Conservation (phyloP, 1,284 basidiomycete genomes). For the Cystobasidium sp. region DNA sequence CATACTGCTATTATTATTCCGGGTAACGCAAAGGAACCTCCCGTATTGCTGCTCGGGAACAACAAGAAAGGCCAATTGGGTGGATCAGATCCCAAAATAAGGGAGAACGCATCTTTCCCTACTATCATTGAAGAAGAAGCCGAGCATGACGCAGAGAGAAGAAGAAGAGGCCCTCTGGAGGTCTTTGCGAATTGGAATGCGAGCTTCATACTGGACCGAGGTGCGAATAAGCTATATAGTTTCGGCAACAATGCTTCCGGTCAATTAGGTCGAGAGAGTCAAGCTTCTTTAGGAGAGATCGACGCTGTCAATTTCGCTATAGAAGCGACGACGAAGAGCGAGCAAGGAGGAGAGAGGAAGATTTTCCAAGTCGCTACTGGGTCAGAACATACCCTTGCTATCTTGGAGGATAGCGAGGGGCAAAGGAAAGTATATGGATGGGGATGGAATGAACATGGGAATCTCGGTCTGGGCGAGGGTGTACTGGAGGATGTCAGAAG, state of each 20-base stretch:
- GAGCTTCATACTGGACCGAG: slow-evolving; percentile 64
- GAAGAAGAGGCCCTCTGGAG: neutral
- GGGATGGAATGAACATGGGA: slow-evolving; percentile 97
- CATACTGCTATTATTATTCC: slow-evolving; percentile 47
- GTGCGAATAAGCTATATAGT: slow-evolving; percentile 52
- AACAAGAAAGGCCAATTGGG: slow-evolving; percentile 23
- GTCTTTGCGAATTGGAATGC: slow-evolving; percentile 73
- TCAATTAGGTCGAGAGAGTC: slow-evolving; percentile 66
- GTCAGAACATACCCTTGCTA: slow-evolving; percentile 76
- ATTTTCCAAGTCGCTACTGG: slow-evolving; percentile 66
- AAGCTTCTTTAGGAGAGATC: neutral
- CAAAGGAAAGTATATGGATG: slow-evolving; percentile 68
- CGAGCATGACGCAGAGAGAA: neutral
- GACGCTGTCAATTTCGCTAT: neutral
- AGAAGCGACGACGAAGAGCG: too few relatives aligned
- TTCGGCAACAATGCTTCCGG: slow-evolving; percentile 69
- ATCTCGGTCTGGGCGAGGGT: slow-evolving; percentile 68
- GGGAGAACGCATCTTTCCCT: neutral
- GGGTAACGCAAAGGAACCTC: neutral
- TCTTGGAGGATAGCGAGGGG: slow-evolving; percentile 21
- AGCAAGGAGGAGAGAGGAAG: neutral
- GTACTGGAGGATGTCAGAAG: slow-evolving; percentile 43
- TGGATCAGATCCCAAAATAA: neutral
- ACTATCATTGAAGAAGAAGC: too few relatives aligned
- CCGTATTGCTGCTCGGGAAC: slow-evolving; percentile 2